Percentiles rank a stretch among this genome's conserved stretches.
These are phyloP conservation scores for Rhizopus microsporus DNA, from an alignment of 371 early-diverging fungal species.

Conservation along the genomic window DNA sequence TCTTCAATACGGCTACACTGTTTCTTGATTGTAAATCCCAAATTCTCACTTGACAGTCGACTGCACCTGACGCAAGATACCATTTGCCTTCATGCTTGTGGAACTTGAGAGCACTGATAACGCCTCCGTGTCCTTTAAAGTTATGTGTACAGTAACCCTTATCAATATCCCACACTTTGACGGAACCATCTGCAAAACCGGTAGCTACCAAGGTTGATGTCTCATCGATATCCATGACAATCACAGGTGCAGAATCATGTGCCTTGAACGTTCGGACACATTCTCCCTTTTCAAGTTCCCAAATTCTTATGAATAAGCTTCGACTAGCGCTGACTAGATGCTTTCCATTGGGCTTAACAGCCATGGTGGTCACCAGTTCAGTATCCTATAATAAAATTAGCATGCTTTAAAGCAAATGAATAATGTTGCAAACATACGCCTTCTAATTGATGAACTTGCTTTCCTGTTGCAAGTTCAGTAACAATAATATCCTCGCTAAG, in stretches of 20 bases:
- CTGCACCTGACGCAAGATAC: constrained; percentile 83
- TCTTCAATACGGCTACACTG: constrained; percentile 74
- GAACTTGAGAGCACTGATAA: constrained; percentile 85
- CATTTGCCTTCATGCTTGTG: constrained; percentile 62
- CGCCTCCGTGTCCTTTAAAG: constrained; percentile 90
- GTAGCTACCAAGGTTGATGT: constrained; percentile 92
- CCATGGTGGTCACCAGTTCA: constrained; percentile 87
- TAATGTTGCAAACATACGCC: constrained; percentile 53
- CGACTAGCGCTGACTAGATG: constrained; percentile 82
- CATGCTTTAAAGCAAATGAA: neutral
- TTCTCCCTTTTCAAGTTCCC: constrained; percentile 75
- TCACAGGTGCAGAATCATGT: constrained; percentile 86
- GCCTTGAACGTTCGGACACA: constrained; percentile 75
- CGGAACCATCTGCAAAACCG: constrained; percentile 94
- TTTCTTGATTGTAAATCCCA: constrained; percentile 84
- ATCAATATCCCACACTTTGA: constrained; percentile 95
- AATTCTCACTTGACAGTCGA: constrained; percentile 86
- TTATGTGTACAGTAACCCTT: constrained; percentile 95
- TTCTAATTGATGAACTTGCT: constrained; percentile 63
- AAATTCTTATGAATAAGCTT: constrained; percentile 75
- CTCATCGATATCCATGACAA: constrained; percentile 88
- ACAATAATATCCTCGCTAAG: constrained; percentile 85
- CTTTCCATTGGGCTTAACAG: constrained; percentile 78
- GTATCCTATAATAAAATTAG: constrained; percentile 59
- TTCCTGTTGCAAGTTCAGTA: constrained; percentile 73